Percentiles rank a stretch among this genome's conserved stretches.
Conservation (phyloP, 2,329 filamentous ascomycete genomes). For the Trichoderma atroviride region DNA sequence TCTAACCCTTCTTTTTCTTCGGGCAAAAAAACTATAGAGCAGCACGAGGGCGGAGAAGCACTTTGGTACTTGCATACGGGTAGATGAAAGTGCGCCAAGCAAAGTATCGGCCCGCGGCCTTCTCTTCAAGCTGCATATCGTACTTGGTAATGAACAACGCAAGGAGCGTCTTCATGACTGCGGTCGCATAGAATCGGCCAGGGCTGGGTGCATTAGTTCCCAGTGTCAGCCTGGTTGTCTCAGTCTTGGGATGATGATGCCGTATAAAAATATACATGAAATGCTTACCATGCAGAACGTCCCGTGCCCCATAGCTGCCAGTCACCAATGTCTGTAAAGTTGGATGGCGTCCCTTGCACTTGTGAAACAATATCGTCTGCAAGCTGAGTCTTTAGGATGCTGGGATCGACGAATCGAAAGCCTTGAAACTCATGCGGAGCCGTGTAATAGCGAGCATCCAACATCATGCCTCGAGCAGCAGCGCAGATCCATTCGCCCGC, state of each 20-base stretch:
- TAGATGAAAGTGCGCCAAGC: slow-evolving; percentile 15
- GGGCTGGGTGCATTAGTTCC: neutral
- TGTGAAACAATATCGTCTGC: neutral
- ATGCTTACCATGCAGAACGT: slow-evolving; percentile 11
- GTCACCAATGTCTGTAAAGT: neutral
- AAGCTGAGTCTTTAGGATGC: neutral
- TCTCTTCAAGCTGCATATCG: slow-evolving; percentile 7
- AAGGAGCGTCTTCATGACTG: slow-evolving; percentile 12
- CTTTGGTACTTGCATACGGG: slow-evolving; percentile 2
- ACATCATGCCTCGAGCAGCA: slow-evolving; percentile 11
- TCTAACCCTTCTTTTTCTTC: neutral
- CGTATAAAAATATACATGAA: no score
- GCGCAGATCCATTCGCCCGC: slow-evolving; percentile 15
- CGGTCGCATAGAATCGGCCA: slow-evolving; percentile 6
- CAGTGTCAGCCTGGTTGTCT: neutral
- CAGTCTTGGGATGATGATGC: neutral
- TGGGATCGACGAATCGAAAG: slow-evolving; percentile 1
- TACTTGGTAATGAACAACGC: slow-evolving; percentile 5
- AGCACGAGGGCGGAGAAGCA: neutral
- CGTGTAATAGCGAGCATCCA: neutral
- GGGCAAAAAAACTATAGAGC: neutral
- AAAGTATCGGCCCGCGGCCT: slow-evolving; percentile 4
- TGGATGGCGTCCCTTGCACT: neutral
- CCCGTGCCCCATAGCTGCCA: slow-evolving; percentile 20
- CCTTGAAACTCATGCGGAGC: slow-evolving; percentile 2